A percentile compares a stretch with the other conserved stretches of the same genome.
These are phyloP conservation scores for Rhizopus sp. DNA, from an alignment of 371 early-diverging fungal genomes.

Conservation along the genomic window DNA sequence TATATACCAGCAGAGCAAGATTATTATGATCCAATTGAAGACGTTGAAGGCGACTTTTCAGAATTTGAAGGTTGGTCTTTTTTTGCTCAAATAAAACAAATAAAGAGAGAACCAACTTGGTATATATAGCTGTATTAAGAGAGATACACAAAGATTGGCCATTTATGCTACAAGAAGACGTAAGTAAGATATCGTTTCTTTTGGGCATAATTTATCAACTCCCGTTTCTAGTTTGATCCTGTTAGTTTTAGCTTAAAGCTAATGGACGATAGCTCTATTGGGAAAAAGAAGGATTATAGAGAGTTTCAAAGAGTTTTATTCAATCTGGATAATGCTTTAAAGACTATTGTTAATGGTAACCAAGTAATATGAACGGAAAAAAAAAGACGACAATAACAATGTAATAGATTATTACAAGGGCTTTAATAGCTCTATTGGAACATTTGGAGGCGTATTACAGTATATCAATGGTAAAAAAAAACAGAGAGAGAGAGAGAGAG, in stretches of 20 bases:
- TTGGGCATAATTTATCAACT: background rate
- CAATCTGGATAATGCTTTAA: constrained; percentile 82
- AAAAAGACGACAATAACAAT: background rate
- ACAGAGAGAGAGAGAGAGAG: no score
- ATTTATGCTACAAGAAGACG: constrained; percentile 67
- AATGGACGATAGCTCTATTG: constrained; percentile 81
- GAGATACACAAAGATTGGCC: constrained; percentile 64
- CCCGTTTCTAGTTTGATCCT: constrained; percentile 77
- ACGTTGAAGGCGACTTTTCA: constrained; percentile 30
- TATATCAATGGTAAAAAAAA: constrained; percentile 70
- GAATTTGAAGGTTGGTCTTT: constrained; percentile 35
- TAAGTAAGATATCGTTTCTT: constrained; percentile 11
- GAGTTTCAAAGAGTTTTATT: constrained; percentile 70
- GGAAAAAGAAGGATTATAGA: constrained; percentile 75
- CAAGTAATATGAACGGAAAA: background rate
- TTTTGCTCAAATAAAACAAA: background rate
- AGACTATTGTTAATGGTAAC: constrained; percentile 85
- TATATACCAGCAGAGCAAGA: constrained; percentile 15
- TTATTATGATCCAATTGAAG: constrained; percentile 16
- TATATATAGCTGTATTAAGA: constrained; percentile 35
- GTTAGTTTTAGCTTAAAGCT: constrained; percentile 84
- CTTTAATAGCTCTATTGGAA: constrained; percentile 90
- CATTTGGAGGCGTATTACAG: constrained; percentile 88
- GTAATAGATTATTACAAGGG: constrained; percentile 85
- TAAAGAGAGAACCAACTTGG: background rate